phyloP scores from a whole-genome alignment of 108 stramenopile species.

The Cyclotella kingstonii region DNA sequence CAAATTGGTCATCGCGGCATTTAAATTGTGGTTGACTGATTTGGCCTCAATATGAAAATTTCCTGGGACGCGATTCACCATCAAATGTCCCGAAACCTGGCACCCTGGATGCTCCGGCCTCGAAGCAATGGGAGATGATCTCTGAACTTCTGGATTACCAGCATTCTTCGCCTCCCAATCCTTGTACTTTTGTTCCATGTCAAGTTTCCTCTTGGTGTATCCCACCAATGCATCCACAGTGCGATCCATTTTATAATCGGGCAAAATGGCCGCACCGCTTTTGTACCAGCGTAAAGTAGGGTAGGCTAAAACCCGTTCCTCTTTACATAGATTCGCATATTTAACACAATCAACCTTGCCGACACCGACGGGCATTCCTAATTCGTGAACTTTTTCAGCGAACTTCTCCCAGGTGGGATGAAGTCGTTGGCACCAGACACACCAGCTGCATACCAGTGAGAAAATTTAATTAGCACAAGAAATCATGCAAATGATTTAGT shows the following conservation, averaged over 20 bases:
- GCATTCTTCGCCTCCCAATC: constrained; percentile 73
- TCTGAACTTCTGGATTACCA: no score
- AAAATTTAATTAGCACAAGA: not conserved
- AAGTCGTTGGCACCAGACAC: constrained; percentile 96
- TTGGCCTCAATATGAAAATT: constrained; percentile 98
- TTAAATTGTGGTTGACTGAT: constrained; percentile 92
- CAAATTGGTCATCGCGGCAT: constrained; percentile 93
- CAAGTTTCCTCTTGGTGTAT: constrained; percentile 78
- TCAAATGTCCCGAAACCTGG: constrained; percentile 71
- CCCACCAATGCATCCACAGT: constrained; percentile 75
- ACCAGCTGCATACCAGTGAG: constrained; percentile 26
- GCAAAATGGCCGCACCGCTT: constrained; percentile 61
- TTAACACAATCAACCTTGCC: constrained; percentile 93
- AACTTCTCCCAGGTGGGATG: constrained; percentile 97
- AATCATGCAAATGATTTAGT: not conserved
- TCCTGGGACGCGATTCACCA: constrained; percentile 93
- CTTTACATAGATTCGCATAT: constrained; percentile 70
- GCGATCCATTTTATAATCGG: constrained; percentile 93
- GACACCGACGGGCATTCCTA: constrained; percentile 78
- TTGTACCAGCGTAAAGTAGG: constrained; percentile 94
- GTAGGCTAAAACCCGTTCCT: constrained; percentile 91
- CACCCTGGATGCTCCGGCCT: constrained; percentile 91
- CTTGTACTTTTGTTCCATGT: constrained; percentile 83
- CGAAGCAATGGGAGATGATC: no score
- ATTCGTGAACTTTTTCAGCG: constrained; percentile 65